Evolutionary conservation across 352 stramenopile species (phyloP).

Genomic region (Elongisporangium anandrum): DNA sequence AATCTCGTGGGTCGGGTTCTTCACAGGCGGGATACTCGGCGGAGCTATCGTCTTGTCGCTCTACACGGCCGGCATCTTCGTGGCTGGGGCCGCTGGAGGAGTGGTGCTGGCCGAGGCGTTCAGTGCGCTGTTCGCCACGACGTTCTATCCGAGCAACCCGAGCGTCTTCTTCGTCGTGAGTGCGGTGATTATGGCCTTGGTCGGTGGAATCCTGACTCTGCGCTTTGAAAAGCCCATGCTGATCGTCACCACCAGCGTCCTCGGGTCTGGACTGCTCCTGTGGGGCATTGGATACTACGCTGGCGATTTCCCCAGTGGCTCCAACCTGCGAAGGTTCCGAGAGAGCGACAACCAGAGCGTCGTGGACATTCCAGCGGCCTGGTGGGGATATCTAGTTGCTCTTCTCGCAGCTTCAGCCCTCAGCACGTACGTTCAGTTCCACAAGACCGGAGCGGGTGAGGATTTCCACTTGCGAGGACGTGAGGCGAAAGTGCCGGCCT

Average conservation of each 20-base stretch:
- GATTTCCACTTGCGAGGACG: conserved; percentile 22
- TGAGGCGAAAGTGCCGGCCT: background rate
- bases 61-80: conserved; percentile 48
- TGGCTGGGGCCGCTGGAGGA: conserved; percentile 48
- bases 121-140: conserved; percentile 49
- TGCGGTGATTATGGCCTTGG: conserved; percentile 34
- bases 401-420: conserved; percentile 46
- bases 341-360: conserved; percentile 24
- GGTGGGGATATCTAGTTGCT: conserved; percentile 58
- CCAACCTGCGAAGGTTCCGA: conserved; percentile 35
- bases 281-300: conserved; percentile 65
- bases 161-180: conserved; percentile 49
- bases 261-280: conserved; percentile 33
- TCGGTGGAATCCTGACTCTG: conserved; percentile 34
- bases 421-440: conserved; percentile 43
- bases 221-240: conserved; percentile 58
- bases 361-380: conserved; percentile 40
- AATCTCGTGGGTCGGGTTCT: conserved; percentile 70
- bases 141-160: conserved; percentile 50
- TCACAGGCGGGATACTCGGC: conserved; percentile 44
- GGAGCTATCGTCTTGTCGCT: conserved; percentile 47
- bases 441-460: conserved; percentile 29
- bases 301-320: conserved; percentile 51
- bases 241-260: conserved; percentile 40
- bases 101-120: conserved; percentile 52